Percentiles rank a stretch among this genome's conserved stretches.
These are phyloP conservation scores for Hymenoscyphus albidus DNA, from an alignment of 2,329 filamentous ascomycete genomes.

Conservation along the genomic window DNA sequence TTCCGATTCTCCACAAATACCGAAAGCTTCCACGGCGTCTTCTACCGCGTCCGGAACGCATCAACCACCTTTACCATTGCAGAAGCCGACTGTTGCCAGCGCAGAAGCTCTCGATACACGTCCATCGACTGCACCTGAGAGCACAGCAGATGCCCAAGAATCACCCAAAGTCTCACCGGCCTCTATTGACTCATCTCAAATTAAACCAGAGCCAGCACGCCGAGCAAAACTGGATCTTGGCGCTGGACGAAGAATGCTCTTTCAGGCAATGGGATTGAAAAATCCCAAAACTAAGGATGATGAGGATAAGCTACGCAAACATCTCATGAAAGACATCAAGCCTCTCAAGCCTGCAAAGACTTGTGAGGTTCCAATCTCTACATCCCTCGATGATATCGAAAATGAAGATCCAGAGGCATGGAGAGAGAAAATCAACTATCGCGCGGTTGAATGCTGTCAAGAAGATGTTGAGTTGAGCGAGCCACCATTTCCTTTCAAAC, in stretches of 20 bases:
- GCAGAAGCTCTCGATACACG: background rate
- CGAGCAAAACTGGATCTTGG: constrained; percentile 48
- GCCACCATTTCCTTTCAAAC: constrained; percentile 85
- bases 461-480: constrained; percentile 63
- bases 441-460: constrained; percentile 81
- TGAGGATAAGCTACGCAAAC: constrained; percentile 57
- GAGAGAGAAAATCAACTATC: constrained; percentile 69
- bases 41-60: background rate
- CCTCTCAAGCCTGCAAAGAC: constrained; percentile 36
- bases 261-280: constrained; percentile 67
- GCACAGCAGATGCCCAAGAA: background rate
- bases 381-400: constrained; percentile 28
- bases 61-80: background rate
- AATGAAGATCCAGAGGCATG: constrained; percentile 60
- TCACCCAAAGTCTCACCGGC: constrained; percentile 12
- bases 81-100: background rate
- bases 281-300: constrained; percentile 66
- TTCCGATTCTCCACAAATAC: background rate
- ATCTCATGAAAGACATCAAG: constrained; percentile 53
- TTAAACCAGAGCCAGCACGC: constrained; percentile 17
- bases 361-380: constrained; percentile 14
- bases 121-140: background rate
- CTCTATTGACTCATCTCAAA: constrained; percentile 13
- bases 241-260: constrained; percentile 64
- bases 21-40: background rate